These are phyloP conservation scores for Exserohilum rostratum DNA, from an alignment of 2,329 filamentous ascomycete genomes.

Conservation along the genomic window DNA sequence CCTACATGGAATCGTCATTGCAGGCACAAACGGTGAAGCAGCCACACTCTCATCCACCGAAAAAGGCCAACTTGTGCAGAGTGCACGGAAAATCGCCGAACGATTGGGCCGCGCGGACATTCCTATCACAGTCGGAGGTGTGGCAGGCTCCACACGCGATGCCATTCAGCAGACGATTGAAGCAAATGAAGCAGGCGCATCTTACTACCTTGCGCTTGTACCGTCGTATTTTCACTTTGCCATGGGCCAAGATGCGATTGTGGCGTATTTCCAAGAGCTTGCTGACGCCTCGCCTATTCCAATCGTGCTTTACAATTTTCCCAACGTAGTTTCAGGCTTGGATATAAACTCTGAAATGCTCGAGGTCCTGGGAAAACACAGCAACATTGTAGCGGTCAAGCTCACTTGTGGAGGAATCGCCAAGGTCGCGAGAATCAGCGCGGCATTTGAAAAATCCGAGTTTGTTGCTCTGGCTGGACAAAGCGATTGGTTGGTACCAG, in stretches of 20 bases:
- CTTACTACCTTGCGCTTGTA: constrained; percentile 48
- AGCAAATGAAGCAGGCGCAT: constrained; percentile 48
- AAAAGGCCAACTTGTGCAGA: constrained; percentile 49
- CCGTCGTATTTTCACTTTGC: constrained; percentile 52
- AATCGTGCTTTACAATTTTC: constrained; percentile 57
- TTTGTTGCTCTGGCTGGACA: constrained; percentile 52
- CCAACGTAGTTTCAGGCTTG: constrained; percentile 51
- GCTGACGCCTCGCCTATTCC: constrained; percentile 50
- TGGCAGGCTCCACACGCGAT: constrained; percentile 49
- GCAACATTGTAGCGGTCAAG: constrained; percentile 49
- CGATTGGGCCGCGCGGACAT: constrained; percentile 42
- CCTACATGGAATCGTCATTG: constrained; percentile 57
- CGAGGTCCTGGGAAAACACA: constrained; percentile 43
- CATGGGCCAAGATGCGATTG: constrained; percentile 46
- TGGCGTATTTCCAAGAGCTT: constrained; percentile 46
- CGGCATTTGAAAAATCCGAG: constrained; percentile 43
- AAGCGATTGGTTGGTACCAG: constrained; percentile 59
- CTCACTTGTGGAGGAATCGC: constrained; percentile 49
- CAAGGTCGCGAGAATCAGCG: constrained; percentile 51
- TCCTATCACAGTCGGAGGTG: constrained; percentile 52
- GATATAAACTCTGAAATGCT: constrained; percentile 53
- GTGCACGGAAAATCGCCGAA: constrained; percentile 47
- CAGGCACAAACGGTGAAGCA: constrained; percentile 56
- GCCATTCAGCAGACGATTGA: constrained; percentile 50
- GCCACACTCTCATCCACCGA: constrained; percentile 50